phyloP scores from a whole-genome alignment of 2,329 filamentous ascomycete species.

The Sclerotinia nivalis region DNA sequence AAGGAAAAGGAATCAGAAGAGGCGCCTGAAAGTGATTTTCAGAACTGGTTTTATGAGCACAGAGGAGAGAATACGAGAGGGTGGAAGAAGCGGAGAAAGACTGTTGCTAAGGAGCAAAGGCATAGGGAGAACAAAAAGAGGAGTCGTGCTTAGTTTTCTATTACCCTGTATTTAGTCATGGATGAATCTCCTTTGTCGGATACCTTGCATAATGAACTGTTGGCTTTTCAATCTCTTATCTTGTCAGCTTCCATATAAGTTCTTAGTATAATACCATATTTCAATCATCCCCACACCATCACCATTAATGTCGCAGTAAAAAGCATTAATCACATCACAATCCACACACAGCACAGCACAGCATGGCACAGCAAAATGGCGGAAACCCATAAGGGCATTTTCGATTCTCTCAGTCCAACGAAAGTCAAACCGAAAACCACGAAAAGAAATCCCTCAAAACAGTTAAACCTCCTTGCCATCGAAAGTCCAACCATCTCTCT shows the following conservation, averaged over 20 bases:
- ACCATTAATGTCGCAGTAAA: not conserved
- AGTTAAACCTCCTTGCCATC: not conserved
- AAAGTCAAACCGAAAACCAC: not conserved
- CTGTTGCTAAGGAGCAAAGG: slow-evolving; percentile 64
- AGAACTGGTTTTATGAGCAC: slow-evolving; percentile 69
- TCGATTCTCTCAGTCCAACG: not conserved
- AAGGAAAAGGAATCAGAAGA: slow-evolving; percentile 27
- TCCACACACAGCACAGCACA: not conserved
- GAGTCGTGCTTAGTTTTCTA: slow-evolving; percentile 32
- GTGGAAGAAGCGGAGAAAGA: slow-evolving; percentile 66
- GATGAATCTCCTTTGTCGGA: not conserved
- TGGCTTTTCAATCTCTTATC: not conserved
- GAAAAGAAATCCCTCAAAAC: slow-evolving; percentile 1
- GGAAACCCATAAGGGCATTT: not conserved
- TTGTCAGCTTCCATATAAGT: not conserved
- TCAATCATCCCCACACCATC: not conserved
- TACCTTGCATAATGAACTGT: not conserved
- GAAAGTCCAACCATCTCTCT: not conserved
- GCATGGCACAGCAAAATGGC: not conserved
- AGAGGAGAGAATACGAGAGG: slow-evolving; percentile 63
- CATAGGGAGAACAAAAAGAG: slow-evolving; percentile 64
- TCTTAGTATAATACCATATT: not conserved
- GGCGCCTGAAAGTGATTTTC: slow-evolving; percentile 52
- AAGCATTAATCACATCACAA: not conserved
- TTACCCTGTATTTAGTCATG: slow-evolving; percentile 2